Percentiles rank a stretch among this genome's conserved stretches.
Evolutionary conservation across 805 yeast genomes (phyloP).

Genomic region (Lachancea lanzarotensis): DNA sequence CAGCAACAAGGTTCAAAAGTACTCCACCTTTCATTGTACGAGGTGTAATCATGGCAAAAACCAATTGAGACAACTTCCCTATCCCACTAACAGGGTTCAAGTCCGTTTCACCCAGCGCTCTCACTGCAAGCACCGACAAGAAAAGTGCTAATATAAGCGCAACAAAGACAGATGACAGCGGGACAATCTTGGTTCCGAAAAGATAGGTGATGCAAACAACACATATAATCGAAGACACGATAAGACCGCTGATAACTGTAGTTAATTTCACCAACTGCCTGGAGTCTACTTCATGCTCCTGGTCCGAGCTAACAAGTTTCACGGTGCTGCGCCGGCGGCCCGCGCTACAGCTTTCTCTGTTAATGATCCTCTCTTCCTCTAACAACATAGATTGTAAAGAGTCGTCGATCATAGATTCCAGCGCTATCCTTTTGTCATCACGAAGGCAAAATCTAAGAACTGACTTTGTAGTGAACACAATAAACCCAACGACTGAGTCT

Average conservation of each 20-base stretch:
- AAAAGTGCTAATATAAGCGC: constrained; percentile 73
- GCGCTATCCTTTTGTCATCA: constrained; percentile 20
- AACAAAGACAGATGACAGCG: constrained; percentile 57
- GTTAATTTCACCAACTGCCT: constrained; percentile 45
- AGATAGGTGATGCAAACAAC: constrained; percentile 55
- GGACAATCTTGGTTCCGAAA: constrained; percentile 60
- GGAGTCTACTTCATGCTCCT: constrained; percentile 36
- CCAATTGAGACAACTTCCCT: constrained; percentile 84
- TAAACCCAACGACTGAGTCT: constrained; percentile 77
- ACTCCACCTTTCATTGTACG: constrained; percentile 71
- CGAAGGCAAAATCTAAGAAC: constrained; percentile 22
- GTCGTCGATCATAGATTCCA: constrained; percentile 25
- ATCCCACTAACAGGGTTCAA: constrained; percentile 95
- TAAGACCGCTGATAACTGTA: constrained; percentile 53
- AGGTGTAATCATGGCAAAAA: constrained; percentile 80
- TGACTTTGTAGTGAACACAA: constrained; percentile 50
- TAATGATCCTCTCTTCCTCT: constrained; percentile 29
- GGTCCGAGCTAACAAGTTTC: constrained; percentile 25
- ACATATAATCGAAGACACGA: constrained; percentile 62
- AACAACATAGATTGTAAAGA: constrained; percentile 29
- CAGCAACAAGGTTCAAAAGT: constrained; percentile 81
- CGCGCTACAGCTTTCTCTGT: constrained; percentile 14
- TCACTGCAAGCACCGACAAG: constrained; percentile 77
- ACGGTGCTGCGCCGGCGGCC: constrained; percentile 21
- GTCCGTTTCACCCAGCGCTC: constrained; percentile 96